Conservation (phyloP, 1,284 basidiomycete genomes). For the Fomes fomentarius region DNA sequence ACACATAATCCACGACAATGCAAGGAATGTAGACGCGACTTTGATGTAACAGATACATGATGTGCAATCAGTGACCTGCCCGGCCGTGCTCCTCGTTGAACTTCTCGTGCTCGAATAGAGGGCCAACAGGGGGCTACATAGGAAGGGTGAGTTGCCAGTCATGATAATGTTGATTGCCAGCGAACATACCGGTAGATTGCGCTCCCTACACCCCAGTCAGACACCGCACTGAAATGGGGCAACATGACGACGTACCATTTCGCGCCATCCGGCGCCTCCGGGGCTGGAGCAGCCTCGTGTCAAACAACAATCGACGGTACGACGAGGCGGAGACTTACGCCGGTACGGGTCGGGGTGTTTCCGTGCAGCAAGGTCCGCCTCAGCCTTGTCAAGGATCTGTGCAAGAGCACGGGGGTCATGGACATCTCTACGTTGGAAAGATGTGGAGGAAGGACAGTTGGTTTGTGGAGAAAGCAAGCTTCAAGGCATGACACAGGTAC, state of each 20-base stretch:
- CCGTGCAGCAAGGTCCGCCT: conserved; percentile 69
- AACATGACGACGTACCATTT: conserved; percentile 71
- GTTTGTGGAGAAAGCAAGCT: too few relatives aligned
- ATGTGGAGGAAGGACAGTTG: too few relatives aligned
- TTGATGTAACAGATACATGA: conserved; percentile 11
- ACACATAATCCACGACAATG: background rate
- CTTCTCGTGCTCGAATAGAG: conserved; percentile 54
- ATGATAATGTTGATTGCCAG: background rate
- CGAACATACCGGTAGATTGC: conserved; percentile 67
- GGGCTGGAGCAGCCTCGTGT: conserved; percentile 49
- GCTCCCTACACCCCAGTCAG: conserved; percentile 54
- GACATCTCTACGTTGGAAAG: conserved; percentile 74
- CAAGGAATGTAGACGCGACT: background rate
- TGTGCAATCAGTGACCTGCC: conserved; percentile 14
- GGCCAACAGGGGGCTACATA: conserved; percentile 52
- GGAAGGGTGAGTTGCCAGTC: background rate
- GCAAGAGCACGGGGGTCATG: conserved; percentile 87
- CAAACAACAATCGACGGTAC: background rate
- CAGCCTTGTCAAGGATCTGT: conserved; percentile 80
- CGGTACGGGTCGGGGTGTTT: conserved; percentile 92
- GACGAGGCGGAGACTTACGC: conserved; percentile 56
- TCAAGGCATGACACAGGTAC: conserved; percentile 32
- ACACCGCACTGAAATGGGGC: conserved; percentile 14
- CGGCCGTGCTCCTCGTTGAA: conserved; percentile 30
- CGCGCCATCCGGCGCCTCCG: conserved; percentile 80